Evolutionary conservation across 1,139 yeast species (phyloP).

Genomic region (Debaryomyces psychrophilus): DNA sequence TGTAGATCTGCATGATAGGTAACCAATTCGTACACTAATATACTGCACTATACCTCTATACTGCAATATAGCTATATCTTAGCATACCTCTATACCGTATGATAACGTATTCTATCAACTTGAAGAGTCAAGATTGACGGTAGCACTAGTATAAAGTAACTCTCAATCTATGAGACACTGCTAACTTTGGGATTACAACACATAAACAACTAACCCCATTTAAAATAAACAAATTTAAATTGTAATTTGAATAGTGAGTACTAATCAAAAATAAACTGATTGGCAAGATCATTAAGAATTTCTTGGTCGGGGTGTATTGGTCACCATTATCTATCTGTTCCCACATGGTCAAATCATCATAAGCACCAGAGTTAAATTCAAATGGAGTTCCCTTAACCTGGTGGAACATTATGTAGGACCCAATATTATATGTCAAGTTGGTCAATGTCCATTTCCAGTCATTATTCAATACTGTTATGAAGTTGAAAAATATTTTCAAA

Average conservation of each 20-base stretch:
- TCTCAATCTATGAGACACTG: conserved; percentile 76
- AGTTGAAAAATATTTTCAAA: conserved; percentile 74
- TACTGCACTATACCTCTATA: not conserved
- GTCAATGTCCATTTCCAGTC: conserved; percentile 95
- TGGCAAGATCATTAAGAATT: conserved; percentile 88
- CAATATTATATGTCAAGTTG: conserved; percentile 84
- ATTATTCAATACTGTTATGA: conserved; percentile 67
- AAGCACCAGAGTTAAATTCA: conserved; percentile 95
- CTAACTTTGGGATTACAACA: conserved; percentile 88
- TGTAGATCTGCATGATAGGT: not conserved
- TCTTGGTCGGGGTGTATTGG: conserved; percentile 95
- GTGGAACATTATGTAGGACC: conserved; percentile 95
- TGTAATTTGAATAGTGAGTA: conserved; percentile 90
- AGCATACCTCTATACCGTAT: conserved; percentile 2
- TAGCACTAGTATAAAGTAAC: conserved; percentile 50
- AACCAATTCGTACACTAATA: not conserved
- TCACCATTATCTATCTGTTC: conserved; percentile 98
- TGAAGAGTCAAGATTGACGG: not conserved
- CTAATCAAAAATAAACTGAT: conserved; percentile 81
- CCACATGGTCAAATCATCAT: conserved; percentile 97
- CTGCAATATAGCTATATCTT: conserved; percentile 5
- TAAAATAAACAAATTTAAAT: conserved; percentile 72
- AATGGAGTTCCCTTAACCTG: conserved; percentile 96
- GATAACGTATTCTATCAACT: not conserved
- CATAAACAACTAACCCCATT: conserved; percentile 80